phyloP scores from a whole-genome alignment of 345 rosid genomes.

The Anacardium occidentale region DNA sequence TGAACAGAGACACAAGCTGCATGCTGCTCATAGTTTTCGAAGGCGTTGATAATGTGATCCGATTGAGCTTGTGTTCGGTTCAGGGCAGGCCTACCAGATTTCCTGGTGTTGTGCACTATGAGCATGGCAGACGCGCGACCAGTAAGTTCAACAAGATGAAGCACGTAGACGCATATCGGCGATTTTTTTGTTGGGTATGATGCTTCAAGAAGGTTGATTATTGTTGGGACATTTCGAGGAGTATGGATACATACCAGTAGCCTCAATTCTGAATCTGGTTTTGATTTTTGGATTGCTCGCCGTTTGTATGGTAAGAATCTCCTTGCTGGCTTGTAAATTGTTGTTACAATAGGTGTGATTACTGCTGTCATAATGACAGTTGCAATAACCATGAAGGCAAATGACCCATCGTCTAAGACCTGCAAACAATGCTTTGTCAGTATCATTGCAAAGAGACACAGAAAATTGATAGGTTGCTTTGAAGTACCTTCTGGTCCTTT shows the following conservation, averaged over 20 bases:
- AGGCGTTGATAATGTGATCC: conserved; percentile 85
- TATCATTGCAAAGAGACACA: background rate
- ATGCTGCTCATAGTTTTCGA: conserved; percentile 80
- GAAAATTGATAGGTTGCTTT: background rate
- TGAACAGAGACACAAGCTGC: conserved; percentile 56
- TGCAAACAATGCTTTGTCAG: conserved; percentile 26
- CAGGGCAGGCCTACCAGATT: conserved; percentile 64
- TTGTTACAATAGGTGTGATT: conserved; percentile 61
- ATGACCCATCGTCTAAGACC: conserved; percentile 76
- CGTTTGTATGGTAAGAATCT: conserved; percentile 63
- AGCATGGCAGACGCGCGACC: conserved; percentile 97
- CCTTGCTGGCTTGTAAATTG: conserved; percentile 62
- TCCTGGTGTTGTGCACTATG: conserved; percentile 76
- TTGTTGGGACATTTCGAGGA: conserved; percentile 86
- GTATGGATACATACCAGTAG: conserved; percentile 71
- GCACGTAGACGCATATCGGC: conserved; percentile 71
- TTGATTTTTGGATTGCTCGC: conserved; percentile 61
- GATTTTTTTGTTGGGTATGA: conserved; percentile 76
- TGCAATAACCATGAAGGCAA: conserved; percentile 77
- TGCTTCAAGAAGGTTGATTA: conserved; percentile 84
- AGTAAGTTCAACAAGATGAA: conserved; percentile 92
- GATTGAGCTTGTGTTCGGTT: conserved; percentile 94
- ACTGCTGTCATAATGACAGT: conserved; percentile 73
- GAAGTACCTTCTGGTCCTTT: conserved; percentile 69
- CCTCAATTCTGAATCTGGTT: conserved; percentile 68